Percentiles rank a stretch among this genome's conserved stretches.
Conservation (phyloP, 1,284 basidiomycete genomes). For the Prillingera fragicola region DNA sequence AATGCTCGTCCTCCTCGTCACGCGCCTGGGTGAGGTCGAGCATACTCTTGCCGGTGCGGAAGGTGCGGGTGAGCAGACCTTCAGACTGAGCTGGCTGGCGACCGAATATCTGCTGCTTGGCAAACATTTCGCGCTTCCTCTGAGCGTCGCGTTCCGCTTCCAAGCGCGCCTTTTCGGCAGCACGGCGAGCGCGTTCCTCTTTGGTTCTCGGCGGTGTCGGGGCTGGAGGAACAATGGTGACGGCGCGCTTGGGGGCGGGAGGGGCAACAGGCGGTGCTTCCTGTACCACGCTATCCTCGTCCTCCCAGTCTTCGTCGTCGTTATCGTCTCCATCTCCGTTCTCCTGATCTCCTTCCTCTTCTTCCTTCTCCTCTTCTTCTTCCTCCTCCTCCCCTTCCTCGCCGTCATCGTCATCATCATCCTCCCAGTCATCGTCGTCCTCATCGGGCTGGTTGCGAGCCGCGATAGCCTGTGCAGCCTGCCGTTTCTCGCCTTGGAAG, state of each 20-base stretch:
- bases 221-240: conserved; percentile 5
- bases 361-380: conserved; percentile 8
- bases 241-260: neutral
- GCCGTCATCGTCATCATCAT: conserved; percentile 2
- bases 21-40: conserved; percentile 28
- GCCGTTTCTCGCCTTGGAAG: conserved; percentile 38
- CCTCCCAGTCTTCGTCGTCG: conserved; percentile 11
- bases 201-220: conserved; percentile 33
- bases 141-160: conserved; percentile 40
- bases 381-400: conserved; percentile 7
- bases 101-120: conserved; percentile 40
- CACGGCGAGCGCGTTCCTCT: conserved; percentile 30
- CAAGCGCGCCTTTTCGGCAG: conserved; percentile 28
- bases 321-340: neutral
- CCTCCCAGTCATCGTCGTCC: conserved; percentile 16
- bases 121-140: conserved; percentile 44
- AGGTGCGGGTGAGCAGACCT: conserved; percentile 36
- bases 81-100: conserved; percentile 3
- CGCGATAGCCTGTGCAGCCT: conserved; percentile 30
- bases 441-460: conserved; percentile 17
- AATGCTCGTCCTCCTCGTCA: conserved; percentile 1
- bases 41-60: conserved; percentile 42
- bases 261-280: neutral
- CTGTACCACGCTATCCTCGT: conserved; percentile 3
- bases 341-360: conserved; percentile 7